Base-by-base conservation (phyloP, 768 basidiomycete species). In the Lactarius indigo region DNA sequence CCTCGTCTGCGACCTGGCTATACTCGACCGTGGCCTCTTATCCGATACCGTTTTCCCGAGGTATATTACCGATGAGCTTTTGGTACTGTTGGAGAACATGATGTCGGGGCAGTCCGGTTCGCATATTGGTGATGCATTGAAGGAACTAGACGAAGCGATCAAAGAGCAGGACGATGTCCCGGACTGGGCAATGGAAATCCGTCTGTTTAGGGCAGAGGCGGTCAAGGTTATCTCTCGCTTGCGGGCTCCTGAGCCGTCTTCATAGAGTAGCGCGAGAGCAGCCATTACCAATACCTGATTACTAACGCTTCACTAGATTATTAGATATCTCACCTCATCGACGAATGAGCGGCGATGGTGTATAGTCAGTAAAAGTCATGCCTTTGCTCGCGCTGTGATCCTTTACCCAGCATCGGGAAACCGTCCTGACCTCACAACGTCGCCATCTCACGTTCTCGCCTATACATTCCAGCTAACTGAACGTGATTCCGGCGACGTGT, bases 401-500 rank as follows among this genome's bases (percentile, higher is more conserved):
- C n/a, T n/a, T n/a, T 12, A 33, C 13, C 15, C 15, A 17, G 18
- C 31, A 56, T 44, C 31, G 2, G 31, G 12, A 30, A 52, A 28
- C 26, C 50, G n/a, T 31, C 33, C 5, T 9, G 30, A 65, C 64
- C 59, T 39, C 64, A 69, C 9, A 35, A 35, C 33, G 4, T 1
- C 23, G 10, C 8, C 12, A 6, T 10, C 42, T 37, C 18, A 23
- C 31, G 7, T n/a, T 9, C 41, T 50, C 59, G 6, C 64, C 64
- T 10, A 63, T 56, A 63, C 31, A 31, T 7, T 62, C 65, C 4
- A 64, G 54, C 41, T 62, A 33, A 26, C 80, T 77, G 26, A 79
- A 76, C 4, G 84, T 85, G 71, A 87, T 70, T 63, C 81, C 81
- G 5, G 86, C 87, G 0, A 79, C 77, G 57, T 87, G 77, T 52